Conservation (phyloP, 306 rosid species). For the Canavalia gladiata region DNA sequence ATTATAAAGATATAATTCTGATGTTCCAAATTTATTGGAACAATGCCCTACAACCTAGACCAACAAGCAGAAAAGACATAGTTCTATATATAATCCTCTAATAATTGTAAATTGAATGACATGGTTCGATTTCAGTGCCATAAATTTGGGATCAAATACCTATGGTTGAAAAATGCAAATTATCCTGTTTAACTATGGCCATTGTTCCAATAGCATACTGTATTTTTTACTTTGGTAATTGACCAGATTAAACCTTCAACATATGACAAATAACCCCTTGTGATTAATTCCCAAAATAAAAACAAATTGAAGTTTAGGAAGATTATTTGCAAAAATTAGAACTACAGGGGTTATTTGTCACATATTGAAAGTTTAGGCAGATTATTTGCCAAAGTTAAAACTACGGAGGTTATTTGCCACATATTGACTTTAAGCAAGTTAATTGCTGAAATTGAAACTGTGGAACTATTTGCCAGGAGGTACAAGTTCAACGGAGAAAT, state of each 20-base stretch:
- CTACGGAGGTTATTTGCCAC: neutral
- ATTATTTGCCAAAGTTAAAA: neutral
- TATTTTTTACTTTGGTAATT: neutral
- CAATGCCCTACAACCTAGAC: slow-evolving; percentile 4
- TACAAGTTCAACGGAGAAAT: neutral
- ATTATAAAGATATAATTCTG: neutral
- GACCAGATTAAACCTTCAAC: neutral
- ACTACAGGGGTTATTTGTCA: neutral
- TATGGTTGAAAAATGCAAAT: neutral
- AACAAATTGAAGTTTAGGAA: neutral
- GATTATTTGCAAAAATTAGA: neutral
- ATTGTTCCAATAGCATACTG: neutral
- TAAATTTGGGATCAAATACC: neutral
- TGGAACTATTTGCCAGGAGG: slow-evolving; percentile 13
- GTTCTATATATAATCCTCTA: neutral
- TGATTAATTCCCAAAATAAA: slow-evolving; percentile 2
- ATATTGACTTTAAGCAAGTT: slow-evolving; percentile 2
- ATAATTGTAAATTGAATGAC: neutral
- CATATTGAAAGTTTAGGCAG: slow-evolving; percentile 12
- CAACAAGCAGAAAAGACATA: slow-evolving; percentile 27
- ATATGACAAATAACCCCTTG: neutral
- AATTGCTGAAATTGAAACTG: slow-evolving; percentile 20
- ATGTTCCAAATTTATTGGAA: slow-evolving; percentile 6
- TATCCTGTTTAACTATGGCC: neutral
- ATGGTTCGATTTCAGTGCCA: slow-evolving; percentile 13